Conservation (phyloP, 1,284 basidiomycete genomes). For the Fomes fomentarius region DNA sequence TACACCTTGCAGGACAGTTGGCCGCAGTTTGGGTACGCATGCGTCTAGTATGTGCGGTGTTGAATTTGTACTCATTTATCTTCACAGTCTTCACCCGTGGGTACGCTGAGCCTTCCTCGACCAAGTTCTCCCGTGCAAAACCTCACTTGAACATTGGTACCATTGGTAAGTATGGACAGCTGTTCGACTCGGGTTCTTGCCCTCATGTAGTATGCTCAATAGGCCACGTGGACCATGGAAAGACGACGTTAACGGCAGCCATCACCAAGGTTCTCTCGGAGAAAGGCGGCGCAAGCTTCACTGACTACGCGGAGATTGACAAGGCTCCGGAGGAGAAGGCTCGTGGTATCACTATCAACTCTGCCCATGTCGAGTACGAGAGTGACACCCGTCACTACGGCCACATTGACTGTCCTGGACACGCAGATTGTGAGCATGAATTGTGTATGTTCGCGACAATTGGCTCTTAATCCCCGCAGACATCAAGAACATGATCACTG, state of each 20-base stretch:
- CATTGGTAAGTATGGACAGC: constrained; percentile 60
- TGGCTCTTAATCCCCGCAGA: constrained; percentile 46
- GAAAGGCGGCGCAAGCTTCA: constrained; percentile 88
- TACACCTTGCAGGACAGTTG: constrained; percentile 25
- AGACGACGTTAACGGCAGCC: constrained; percentile 97
- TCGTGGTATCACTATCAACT: constrained; percentile 98
- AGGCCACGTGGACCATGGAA: constrained; percentile 95
- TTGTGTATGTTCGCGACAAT: neutral
- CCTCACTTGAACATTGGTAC: constrained; percentile 98
- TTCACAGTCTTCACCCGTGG: constrained; percentile 48
- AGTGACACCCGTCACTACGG: constrained; percentile 93
- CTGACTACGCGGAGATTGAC: constrained; percentile 98
- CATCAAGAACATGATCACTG: constrained; percentile 99
- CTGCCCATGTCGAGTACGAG: constrained; percentile 98
- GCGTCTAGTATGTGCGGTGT: constrained; percentile 1
- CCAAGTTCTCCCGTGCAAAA: constrained; percentile 83
- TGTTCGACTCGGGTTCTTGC: constrained; percentile 2
- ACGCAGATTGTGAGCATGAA: constrained; percentile 77
- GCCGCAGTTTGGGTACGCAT: constrained; percentile 31
- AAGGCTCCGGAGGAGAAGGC: constrained; percentile 99
- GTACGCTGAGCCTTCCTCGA: constrained; percentile 70
- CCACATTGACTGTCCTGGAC: constrained; percentile 98
- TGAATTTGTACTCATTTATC: neutral
- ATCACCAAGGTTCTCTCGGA: constrained; percentile 96
- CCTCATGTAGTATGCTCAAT: constrained; percentile 5